Evolutionary conservation across 1,284 basidiomycete genomes (phyloP).

Genomic region (Somion occarium): DNA sequence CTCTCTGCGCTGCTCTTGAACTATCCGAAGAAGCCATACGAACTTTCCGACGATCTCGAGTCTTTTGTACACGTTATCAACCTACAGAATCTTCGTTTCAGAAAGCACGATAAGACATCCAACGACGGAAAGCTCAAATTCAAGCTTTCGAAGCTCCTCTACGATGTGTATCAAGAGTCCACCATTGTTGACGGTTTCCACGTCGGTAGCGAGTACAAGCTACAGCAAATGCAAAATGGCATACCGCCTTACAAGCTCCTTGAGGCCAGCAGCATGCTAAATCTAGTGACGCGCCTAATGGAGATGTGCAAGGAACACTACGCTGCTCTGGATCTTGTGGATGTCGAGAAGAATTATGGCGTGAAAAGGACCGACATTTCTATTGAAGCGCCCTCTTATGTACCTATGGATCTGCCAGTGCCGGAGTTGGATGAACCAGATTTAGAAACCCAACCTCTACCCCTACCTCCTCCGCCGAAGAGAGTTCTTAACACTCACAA

Average conservation of each 20-base stretch:
- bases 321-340: not conserved
- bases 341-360: too few species aligned
- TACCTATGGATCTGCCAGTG: too few species aligned
- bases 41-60: constrained; percentile 4
- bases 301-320: not conserved
- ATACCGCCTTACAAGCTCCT: not conserved
- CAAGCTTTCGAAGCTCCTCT: too few species aligned
- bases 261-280: not conserved
- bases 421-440: too few species aligned
- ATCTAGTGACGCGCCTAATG: not conserved
- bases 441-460: too few species aligned
- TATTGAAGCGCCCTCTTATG: too few species aligned
- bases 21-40: constrained; percentile 1
- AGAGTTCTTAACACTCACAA: too few species aligned
- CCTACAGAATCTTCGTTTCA: not conserved
- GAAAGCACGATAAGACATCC: too few species aligned
- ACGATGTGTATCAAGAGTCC: not conserved
- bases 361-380: too few species aligned
- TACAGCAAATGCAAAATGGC: not conserved
- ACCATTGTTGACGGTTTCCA: not conserved
- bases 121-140: too few species aligned
- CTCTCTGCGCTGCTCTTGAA: not conserved
- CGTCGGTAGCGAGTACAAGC: not conserved
- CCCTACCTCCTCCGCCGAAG: too few species aligned
- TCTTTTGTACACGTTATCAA: constrained; percentile 5